phyloP scores from a whole-genome alignment of 2,329 filamentous ascomycete genomes.

The Aureobasidium sp. region DNA sequence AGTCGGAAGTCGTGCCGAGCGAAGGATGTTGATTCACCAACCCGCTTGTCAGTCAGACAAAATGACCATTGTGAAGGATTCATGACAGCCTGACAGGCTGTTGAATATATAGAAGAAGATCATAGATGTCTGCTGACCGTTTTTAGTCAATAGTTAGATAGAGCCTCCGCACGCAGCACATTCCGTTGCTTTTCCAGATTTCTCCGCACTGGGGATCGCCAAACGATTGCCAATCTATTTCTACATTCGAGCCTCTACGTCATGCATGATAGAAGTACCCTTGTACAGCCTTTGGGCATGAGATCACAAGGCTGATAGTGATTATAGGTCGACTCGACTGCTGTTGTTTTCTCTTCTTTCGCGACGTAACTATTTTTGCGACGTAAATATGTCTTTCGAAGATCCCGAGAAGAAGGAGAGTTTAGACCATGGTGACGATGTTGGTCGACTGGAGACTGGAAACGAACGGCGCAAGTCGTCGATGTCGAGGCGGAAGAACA shows the following conservation, averaged over 20 bases:
- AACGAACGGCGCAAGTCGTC: neutral
- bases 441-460: neutral
- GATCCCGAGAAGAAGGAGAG: neutral
- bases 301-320: neutral
- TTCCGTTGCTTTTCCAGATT: constrained; percentile 5
- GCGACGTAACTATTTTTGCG: neutral
- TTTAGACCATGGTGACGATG: neutral
- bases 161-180: neutral
- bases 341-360: neutral
- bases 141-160: neutral
- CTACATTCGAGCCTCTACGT: neutral
- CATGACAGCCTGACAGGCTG: too few species aligned
- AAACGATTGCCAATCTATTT: neutral
- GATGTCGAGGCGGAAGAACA: constrained; percentile 10
- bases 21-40: neutral
- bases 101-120: neutral
- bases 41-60: neutral
- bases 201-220: constrained; percentile 7
- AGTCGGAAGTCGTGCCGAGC: neutral
- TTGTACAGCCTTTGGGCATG: neutral
- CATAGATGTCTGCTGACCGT: neutral
- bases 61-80: neutral
- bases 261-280: neutral
- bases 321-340: neutral
- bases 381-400: neutral